phyloP scores from a whole-genome alignment of 116 monocot species.

The Iris pallida region DNA sequence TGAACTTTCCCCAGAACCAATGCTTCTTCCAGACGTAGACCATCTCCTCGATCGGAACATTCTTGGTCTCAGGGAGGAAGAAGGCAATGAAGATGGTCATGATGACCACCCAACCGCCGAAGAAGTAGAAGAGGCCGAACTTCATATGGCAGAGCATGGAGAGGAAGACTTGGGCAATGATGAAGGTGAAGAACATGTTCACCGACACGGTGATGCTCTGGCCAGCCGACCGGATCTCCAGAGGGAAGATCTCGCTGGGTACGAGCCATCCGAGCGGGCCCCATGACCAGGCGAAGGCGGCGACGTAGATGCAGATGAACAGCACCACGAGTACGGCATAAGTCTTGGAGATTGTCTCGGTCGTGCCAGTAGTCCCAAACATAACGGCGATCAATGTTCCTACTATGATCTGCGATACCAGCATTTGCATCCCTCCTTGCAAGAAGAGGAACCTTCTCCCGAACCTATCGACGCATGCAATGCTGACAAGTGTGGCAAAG shows the following conservation, averaged over 20 bases:
- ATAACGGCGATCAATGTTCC: conserved; percentile 38
- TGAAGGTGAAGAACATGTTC: conserved; percentile 58
- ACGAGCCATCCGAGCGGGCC: conserved; percentile 49
- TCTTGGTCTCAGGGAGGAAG: conserved; percentile 17
- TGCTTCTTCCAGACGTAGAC: conserved; percentile 12
- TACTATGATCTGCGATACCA: conserved; percentile 14
- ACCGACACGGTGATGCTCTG: conserved; percentile 48
- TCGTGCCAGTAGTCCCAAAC: conserved; percentile 42
- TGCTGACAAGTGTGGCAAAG: conserved; percentile 36
- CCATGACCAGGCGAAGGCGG: conserved; percentile 59
- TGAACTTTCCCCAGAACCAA: conserved; percentile 15
- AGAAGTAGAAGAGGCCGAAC: conserved; percentile 10
- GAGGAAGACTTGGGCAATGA: conserved; percentile 9
- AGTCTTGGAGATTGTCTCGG: conserved; percentile 7
- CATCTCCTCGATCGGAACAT: conserved; percentile 16
- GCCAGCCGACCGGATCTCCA: conserved; percentile 44
- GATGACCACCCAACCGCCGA: conserved; percentile 1
- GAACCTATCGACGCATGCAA: conserved; percentile 34
- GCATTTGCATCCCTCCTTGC: conserved; percentile 39
- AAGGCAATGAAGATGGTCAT: conserved; percentile 10
- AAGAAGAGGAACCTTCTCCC: conserved; percentile 43
- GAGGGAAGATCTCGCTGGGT: conserved; percentile 44
- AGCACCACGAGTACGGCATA: conserved; percentile 44
- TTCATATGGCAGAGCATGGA: conserved; percentile 1
- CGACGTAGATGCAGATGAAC: conserved; percentile 48